Base-by-base conservation (phyloP, 257 asterid genomes). In the Solanum medicagineum region DNA sequence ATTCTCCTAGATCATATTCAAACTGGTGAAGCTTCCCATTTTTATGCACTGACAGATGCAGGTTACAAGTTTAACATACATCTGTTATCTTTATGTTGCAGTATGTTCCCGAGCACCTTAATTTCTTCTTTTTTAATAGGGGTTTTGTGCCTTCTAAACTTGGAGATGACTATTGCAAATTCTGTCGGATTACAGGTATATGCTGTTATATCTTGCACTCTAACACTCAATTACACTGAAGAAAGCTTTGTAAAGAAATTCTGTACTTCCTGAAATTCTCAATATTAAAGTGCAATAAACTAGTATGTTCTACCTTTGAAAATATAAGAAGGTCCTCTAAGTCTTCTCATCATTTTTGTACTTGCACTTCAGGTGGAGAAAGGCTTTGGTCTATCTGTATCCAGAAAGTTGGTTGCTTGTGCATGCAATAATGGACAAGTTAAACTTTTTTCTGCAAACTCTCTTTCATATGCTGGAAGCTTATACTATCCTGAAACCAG, bases 351-450 rank as follows among this genome's bases (percentile, higher is more conserved):
- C 36, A 13, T 83, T 44, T 63, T n/a, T 80, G 81, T 14, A 7
- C 24, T 75, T 32, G 87, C 80, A 82, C 86, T 54, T 92, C 92
- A 93, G 97, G 97, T 93, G 55, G 91, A 91, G 84, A 91, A 91
- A 92, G 89, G 94, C 81, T 91, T 89, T 65, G 94, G 95, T 70
- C 81, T 93, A 32, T 93, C 96, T 19, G 51, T 90, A 81, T 92
- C 97, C 85, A 86, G 87, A 69, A 85, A 86, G 81, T 88, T 91
- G 89, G 92, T 92, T 85, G 96, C 97, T 86, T 93, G 95, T 84
- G 97, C 96, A 32, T 93, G 97, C 92, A 91, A 87, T 86, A 90
- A 86, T 74, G 97, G 97, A 83, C 87, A 90, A 59, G 93, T 93
- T 68, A 92, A 92, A 88, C 88, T 93, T 84, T 90, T 86, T 81